Percentiles rank a stretch among this genome's conserved stretches.
Evolutionary conservation across 1,139 yeast genomes (phyloP).

Genomic region (Nakaseomyces kungkrabaensis): DNA sequence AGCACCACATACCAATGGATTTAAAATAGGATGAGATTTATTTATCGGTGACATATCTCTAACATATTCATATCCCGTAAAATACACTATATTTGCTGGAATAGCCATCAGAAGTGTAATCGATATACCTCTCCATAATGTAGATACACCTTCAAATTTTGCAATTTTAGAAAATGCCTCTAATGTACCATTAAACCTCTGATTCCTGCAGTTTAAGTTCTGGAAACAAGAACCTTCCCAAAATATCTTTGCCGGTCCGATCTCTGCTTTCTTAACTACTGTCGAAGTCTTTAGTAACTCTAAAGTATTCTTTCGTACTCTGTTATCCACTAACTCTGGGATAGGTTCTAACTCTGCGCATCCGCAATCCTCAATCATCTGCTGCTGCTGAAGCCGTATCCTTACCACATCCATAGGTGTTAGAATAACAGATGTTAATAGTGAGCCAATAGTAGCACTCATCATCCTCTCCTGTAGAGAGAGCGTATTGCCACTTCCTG

Average conservation of each 20-base stretch:
- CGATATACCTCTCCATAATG: constrained; percentile 86
- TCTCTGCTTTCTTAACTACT: constrained; percentile 6
- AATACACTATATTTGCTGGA: constrained; percentile 88
- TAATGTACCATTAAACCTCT: constrained; percentile 45
- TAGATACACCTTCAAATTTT: constrained; percentile 58
- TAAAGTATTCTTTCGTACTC: constrained; percentile 3
- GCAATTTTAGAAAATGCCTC: constrained; percentile 64
- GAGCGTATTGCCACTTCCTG: neutral
- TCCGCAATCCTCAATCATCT: constrained; percentile 40
- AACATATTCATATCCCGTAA: constrained; percentile 83
- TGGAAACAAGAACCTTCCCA: constrained; percentile 34
- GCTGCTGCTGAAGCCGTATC: constrained; percentile 85
- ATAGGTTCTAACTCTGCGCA: constrained; percentile 18
- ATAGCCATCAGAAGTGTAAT: constrained; percentile 79
- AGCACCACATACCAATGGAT: constrained; percentile 81
- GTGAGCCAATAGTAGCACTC: constrained; percentile 85
- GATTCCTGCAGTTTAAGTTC: constrained; percentile 21
- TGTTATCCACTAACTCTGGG: constrained; percentile 7
- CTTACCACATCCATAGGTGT: constrained; percentile 94
- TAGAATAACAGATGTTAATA: constrained; percentile 74
- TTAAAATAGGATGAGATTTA: constrained; percentile 38
- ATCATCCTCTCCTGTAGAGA: constrained; percentile 48
- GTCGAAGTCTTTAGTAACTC: constrained; percentile 6
- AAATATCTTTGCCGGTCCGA: constrained; percentile 27
- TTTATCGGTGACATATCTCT: constrained; percentile 63